Evolutionary conservation across 208 protist species (phyloP).

Genomic region (Vickermania spadyakhi): DNA sequence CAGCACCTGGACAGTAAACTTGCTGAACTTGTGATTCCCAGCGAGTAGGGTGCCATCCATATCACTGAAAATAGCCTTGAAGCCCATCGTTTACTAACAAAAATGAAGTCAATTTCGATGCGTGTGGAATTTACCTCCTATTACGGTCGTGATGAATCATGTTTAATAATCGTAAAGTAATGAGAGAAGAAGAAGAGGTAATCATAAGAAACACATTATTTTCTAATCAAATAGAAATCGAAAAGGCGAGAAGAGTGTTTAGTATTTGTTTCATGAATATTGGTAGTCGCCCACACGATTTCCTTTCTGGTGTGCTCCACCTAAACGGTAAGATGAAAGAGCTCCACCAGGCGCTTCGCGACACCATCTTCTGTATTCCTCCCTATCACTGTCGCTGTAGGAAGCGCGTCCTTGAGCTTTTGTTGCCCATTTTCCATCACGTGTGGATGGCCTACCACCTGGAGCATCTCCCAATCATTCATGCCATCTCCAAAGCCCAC

Average conservation of each 20-base stretch:
- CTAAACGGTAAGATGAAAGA: slow-evolving; percentile 2
- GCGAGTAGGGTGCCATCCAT: slow-evolving; percentile 37
- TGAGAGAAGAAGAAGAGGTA: no score
- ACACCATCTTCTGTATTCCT: slow-evolving; percentile 22
- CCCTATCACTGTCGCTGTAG: slow-evolving; percentile 21
- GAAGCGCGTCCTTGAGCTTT: slow-evolving; percentile 17
- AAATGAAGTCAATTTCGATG: no score
- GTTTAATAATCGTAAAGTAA: no score
- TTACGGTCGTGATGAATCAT: no score
- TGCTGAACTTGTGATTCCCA: slow-evolving; percentile 13
- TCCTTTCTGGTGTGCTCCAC: no score
- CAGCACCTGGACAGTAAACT: slow-evolving; percentile 16
- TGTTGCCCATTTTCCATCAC: slow-evolving; percentile 26
- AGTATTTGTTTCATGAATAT: no score
- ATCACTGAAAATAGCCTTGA: slow-evolving; percentile 28
- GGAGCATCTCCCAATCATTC: slow-evolving; percentile 29
- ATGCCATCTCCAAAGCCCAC: slow-evolving; percentile 29
- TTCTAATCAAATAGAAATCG: no score
- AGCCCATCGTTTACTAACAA: no score
- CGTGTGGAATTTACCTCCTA: no score
- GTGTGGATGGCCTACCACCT: slow-evolving; percentile 15
- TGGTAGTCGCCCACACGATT: no score
- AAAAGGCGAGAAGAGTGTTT: no score
- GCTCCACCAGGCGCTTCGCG: slow-evolving; percentile 13
- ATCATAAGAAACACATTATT: no score